These are phyloP conservation scores for Candolleomyces aberdarensis DNA, from an alignment of 768 basidiomycete species.

Conservation along the genomic window DNA sequence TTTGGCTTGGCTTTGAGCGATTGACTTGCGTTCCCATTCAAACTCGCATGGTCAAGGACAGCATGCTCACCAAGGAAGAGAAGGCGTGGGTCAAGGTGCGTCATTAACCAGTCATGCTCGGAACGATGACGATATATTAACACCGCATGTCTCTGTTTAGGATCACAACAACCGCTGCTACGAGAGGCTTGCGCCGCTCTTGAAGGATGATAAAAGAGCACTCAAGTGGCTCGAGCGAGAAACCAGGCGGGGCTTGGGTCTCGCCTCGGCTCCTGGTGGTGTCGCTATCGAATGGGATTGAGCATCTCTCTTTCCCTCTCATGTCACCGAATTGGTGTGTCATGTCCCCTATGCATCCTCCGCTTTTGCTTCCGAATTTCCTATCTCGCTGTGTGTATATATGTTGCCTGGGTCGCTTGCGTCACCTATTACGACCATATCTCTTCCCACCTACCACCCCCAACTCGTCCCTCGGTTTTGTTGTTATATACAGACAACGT, in stretches of 20 bases:
- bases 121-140: conserved; percentile 31
- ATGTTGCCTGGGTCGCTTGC: no score
- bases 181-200: conserved; percentile 24
- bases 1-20: conserved; percentile 90
- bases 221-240: conserved; percentile 78
- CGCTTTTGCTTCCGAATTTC: no score
- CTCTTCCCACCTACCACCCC: no score
- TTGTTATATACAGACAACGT: no score
- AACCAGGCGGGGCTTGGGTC: conserved; percentile 70
- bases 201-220: conserved; percentile 79
- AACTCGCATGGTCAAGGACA: conserved; percentile 82
- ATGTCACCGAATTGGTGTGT: no score
- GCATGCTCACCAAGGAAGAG: conserved; percentile 83
- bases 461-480: no score
- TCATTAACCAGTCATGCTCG: neutral
- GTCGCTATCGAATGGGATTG: conserved; percentile 81
- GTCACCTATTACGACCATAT: no score
- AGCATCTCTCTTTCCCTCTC: conserved; percentile 14
- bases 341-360: no score
- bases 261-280: conserved; percentile 67
- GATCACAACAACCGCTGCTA: conserved; percentile 79
- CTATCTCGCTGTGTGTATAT: no score
- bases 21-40: conserved; percentile 94
- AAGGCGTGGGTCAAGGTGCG: conserved; percentile 72
- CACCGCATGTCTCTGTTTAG: conserved; percentile 28